Base-by-base conservation (phyloP, 805 yeast species). In the Schwanniomyces sp. region DNA sequence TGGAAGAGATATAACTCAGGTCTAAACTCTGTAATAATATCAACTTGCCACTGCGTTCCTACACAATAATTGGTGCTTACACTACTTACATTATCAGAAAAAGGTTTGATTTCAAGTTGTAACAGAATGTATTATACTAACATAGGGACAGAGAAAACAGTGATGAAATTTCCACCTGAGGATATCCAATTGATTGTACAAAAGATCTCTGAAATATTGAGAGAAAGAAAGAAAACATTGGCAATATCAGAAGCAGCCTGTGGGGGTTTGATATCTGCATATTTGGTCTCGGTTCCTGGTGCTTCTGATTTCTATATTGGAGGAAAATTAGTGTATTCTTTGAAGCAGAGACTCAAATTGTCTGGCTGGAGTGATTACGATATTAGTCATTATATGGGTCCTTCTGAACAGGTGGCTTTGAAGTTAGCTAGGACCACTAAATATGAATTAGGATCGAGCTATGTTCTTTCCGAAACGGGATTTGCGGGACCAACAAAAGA, bases 201-300 rank as follows among this genome's bases (percentile, higher is more conserved):
- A 8, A 67, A 74, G 58, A 87, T 89, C 38, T 84, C 94, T 0
- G 66, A 62, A 30, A 70, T 83, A 5, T 72, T 89, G 21, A 66
- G 79, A 16, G 60, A 63, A 16, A 71, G 82, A 25, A 65, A 75
- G 11, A 84, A 85, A 61, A 86, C 96, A 0, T 68, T 89, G 18
- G 88, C 95, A 0, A 85, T 87, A 1, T 83, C 91, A 5, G 96
- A 89, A 58, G 91, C 91, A 2, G 95, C 96, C 0, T 89, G 96
- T 63, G 96, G 96, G 7, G 96, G 96, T 0, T 74, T 89, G 12
- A 69, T 89, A 7, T 84, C 94, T 3, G 88, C 96, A 1, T 88
- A 87, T 57, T 63, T 89, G 17, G 90, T 90, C 5, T 80, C 92
- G 1, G 82, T 87, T 3, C 91, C 95, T 0, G 96, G 96, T 4